Conservation (phyloP, 2,329 filamentous ascomycete genomes). For the Hypoxylon sp. region DNA sequence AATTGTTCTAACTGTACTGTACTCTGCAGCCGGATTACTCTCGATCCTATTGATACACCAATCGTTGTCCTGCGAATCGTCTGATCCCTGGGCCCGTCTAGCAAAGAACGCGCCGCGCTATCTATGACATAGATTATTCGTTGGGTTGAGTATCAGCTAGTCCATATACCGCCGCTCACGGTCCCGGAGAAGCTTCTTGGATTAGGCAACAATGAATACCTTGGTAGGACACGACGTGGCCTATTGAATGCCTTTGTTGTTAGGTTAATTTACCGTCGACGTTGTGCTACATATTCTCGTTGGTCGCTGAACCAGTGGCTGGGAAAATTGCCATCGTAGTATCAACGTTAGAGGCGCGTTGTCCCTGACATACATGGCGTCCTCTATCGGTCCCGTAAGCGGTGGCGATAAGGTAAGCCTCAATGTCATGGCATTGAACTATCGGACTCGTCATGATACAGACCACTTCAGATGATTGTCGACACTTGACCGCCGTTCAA, state of each 20-base stretch:
- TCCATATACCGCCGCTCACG: background rate
- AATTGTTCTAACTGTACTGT: background rate
- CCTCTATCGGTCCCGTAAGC: constrained; percentile 3
- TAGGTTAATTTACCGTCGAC: background rate
- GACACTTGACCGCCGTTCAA: background rate
- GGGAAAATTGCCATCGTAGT: too few relatives aligned
- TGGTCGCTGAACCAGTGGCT: background rate
- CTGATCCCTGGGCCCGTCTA: background rate
- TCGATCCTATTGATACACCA: background rate
- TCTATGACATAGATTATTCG: background rate
- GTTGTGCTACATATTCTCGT: background rate
- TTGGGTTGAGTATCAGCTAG: background rate
- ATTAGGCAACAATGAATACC: background rate
- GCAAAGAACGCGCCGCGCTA: background rate
- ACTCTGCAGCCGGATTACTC: background rate
- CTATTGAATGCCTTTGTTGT: background rate
- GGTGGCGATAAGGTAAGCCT: background rate
- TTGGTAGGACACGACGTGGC: background rate
- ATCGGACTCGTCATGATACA: background rate
- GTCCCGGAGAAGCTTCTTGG: background rate
- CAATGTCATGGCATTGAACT: background rate
- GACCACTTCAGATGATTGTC: background rate
- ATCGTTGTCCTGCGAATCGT: background rate
- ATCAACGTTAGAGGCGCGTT: background rate
- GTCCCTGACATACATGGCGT: background rate